Conservation (phyloP, 306 rosid genomes). For the Heteromeles arbutifolia region DNA sequence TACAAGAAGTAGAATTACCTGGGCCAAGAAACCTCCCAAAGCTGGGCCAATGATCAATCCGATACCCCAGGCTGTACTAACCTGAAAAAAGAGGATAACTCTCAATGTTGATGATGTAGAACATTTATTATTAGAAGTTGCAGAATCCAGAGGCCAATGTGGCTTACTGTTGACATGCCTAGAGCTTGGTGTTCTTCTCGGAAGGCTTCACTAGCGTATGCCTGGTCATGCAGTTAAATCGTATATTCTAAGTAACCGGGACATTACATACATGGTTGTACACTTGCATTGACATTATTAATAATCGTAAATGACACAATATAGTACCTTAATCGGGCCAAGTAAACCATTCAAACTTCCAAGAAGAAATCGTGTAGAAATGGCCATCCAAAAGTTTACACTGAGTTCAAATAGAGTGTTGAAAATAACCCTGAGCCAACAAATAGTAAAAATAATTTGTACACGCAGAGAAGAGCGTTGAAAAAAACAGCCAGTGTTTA, state of each 20-base stretch:
- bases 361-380: slow-evolving; percentile 68
- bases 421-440: slow-evolving; percentile 51
- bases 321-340: slow-evolving; percentile 80
- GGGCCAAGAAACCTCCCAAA: slow-evolving; percentile 83
- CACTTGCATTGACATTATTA: neutral
- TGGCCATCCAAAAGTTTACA: slow-evolving; percentile 81
- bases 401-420: slow-evolving; percentile 92
- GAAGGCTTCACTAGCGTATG: slow-evolving; percentile 67
- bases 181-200: slow-evolving; percentile 72
- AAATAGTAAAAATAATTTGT: slow-evolving; percentile 4
- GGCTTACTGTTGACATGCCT: slow-evolving; percentile 70
- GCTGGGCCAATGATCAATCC: slow-evolving; percentile 88
- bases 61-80: slow-evolving; percentile 70
- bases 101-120: neutral
- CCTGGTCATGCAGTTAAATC: slow-evolving; percentile 40
- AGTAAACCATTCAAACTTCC: slow-evolving; percentile 76
- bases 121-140: neutral
- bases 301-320: neutral
- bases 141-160: neutral
- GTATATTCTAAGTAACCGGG: neutral
- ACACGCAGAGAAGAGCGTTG: neutral
- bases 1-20: slow-evolving; percentile 51
- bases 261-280: neutral
- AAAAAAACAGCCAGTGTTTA: neutral
- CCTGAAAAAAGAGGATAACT: slow-evolving; percentile 34